Base-by-base conservation (phyloP, 1,284 basidiomycete species). In the Cryptococcus jaspeensis region DNA sequence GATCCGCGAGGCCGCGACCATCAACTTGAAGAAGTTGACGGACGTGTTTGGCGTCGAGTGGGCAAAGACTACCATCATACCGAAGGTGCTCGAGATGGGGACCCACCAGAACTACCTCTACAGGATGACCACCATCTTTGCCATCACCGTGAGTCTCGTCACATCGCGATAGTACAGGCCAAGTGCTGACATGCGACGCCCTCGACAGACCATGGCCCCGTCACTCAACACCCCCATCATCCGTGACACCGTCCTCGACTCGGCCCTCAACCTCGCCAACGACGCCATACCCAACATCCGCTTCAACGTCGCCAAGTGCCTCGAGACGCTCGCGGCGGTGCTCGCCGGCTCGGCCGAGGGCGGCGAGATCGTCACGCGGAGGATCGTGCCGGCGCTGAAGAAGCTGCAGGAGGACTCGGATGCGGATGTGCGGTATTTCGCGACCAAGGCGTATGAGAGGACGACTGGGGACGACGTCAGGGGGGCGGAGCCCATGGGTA, bases 41-140 rank as follows among this genome's bases (percentile, higher is more conserved):
- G 96, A 99, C 69, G 96, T 98, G 7, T 99, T 99, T 72, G 96
- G 96, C 44, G 92, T 98, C 22, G 94, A 97, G 16, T 99, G 96
- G 96, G 93, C 96, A 38, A 88, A 87, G 74, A 82, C 85, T 57
- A 88, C 93, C 39, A 98, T 99, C 72, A 90, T 99, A 52, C 96
- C 96, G 22, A 97, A 97, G 79, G 92, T 99, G 39, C 87, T 99
- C 73, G 90, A 89, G 59, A 99, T 99, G 96, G 94, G 92, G 15
- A 85, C 88, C 61, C 94, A 98, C 80, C 91, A 92, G 22, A 99
- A 97, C 77, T 99, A 99, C 78, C 83, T 99, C 38, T 97, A 93
- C 80, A 85, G 96, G 70, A 97, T 99, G 93, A 99, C 96, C 8
- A 99, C 96, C 25, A 92, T 99, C 54, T 94, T 99, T 78, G 95